A percentile compares a stretch with the other conserved stretches of the same genome.
Evolutionary conservation across 208 protist genomes (phyloP).

Genomic region (Acanthamoeba sp.): DNA sequence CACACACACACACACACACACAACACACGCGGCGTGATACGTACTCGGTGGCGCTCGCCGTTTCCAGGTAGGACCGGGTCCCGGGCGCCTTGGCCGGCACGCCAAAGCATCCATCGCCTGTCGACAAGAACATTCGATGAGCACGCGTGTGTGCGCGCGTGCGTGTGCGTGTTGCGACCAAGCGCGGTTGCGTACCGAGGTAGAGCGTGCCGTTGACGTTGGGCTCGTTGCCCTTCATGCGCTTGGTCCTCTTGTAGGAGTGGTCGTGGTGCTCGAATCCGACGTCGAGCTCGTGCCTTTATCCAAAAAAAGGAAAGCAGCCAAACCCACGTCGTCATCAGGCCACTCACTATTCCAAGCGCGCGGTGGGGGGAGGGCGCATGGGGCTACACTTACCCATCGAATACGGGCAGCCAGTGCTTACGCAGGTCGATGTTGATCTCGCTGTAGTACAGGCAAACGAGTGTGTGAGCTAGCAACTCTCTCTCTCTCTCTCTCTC

Average conservation of each 20-base stretch:
- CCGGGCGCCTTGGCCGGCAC: neutral
- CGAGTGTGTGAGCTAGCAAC: too few species aligned
- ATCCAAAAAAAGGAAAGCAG: neutral
- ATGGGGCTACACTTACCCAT: too few species aligned
- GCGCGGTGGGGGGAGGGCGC: neutral
- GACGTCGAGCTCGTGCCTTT: neutral
- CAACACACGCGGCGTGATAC: neutral
- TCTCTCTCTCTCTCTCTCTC: too few species aligned
- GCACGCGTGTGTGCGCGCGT: neutral
- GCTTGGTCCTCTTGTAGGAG: constrained; percentile 39
- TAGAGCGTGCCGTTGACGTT: constrained; percentile 38
- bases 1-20: neutral
- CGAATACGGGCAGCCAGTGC: constrained; percentile 39
- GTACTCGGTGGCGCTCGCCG: neutral
- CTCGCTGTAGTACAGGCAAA: too few species aligned
- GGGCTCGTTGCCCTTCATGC: neutral
- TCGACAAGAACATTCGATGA: neutral
- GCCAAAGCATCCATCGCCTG: constrained; percentile 28
- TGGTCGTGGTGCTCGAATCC: constrained; percentile 55
- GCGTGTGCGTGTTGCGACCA: neutral
- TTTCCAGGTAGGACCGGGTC: neutral
- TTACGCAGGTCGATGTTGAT: constrained; percentile 39
- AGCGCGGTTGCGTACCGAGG: neutral
- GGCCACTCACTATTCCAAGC: too few species aligned
- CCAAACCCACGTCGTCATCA: too few species aligned